Conservation (phyloP, 345 rosid species). For the Syzygium aqueum region DNA sequence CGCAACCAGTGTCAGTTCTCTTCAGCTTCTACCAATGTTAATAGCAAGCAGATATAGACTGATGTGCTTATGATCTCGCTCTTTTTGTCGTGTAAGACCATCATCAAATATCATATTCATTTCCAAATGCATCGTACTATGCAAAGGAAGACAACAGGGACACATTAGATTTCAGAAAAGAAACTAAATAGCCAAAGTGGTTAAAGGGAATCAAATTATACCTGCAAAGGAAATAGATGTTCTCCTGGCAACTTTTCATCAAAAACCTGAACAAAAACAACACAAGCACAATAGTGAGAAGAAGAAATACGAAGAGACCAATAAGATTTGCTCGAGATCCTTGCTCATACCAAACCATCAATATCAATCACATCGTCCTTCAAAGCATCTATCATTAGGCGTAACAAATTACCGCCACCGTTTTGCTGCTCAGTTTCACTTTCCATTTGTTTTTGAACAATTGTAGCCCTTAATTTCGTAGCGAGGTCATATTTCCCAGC, state of each 20-base stretch:
- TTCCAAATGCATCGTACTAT: not conserved
- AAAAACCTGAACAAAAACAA: slow-evolving; percentile 46
- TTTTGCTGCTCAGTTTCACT: slow-evolving; percentile 65
- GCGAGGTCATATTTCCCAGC: slow-evolving; percentile 84
- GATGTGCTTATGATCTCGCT: not conserved
- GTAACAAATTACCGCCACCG: slow-evolving; percentile 80
- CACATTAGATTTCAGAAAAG: not conserved
- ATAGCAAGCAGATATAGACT: not conserved
- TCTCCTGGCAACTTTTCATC: slow-evolving; percentile 81
- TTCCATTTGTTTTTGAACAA: slow-evolving; percentile 93
- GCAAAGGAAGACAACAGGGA: not conserved
- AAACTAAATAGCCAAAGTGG: not conserved
- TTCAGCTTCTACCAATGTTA: not conserved
- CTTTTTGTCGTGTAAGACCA: not conserved
- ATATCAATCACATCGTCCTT: slow-evolving; percentile 71
- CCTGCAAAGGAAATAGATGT: slow-evolving; percentile 92
- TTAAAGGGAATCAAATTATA: slow-evolving; percentile 7
- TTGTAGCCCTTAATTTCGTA: slow-evolving; percentile 79
- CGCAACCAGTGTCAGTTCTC: not conserved
- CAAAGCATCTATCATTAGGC: slow-evolving; percentile 88
- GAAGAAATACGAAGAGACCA: not conserved
- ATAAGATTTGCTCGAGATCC: not conserved
- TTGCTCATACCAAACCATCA: slow-evolving; percentile 78
- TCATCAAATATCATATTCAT: not conserved
- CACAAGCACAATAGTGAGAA: not conserved